phyloP scores from a whole-genome alignment of 2,329 filamentous ascomycete genomes.

The Penicillium thymicola region DNA sequence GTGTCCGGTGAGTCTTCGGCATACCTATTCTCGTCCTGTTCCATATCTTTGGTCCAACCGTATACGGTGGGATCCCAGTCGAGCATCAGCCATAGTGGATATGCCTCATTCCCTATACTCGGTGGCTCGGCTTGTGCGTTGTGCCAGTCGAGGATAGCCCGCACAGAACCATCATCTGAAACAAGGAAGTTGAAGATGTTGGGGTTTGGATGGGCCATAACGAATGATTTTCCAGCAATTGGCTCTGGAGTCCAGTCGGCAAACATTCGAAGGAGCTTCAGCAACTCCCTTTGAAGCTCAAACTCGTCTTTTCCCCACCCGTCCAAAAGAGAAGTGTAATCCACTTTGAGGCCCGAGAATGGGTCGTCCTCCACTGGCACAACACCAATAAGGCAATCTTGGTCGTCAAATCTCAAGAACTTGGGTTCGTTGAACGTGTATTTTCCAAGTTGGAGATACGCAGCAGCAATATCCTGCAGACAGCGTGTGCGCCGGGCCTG shows the following conservation, averaged over 20 bases:
- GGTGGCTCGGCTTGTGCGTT: not conserved
- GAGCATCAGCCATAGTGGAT: not conserved
- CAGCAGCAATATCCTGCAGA: not conserved
- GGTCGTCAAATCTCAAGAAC: not conserved
- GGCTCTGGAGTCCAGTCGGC: not conserved
- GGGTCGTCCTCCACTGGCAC: not conserved
- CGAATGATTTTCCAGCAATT: not conserved
- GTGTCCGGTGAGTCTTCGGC: not conserved
- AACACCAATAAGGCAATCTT: not conserved
- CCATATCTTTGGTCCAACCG: not conserved
- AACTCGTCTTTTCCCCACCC: not conserved
- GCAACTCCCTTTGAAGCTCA: no score
- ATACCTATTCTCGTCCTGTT: no score
- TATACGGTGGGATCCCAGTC: not conserved
- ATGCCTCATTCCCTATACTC: not conserved
- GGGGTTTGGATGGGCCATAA: not conserved
- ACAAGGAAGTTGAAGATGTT: not conserved
- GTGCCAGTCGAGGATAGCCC: not conserved
- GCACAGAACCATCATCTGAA: not conserved
- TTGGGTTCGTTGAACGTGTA: not conserved
- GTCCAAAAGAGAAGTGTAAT: not conserved
- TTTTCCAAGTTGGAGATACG: not conserved
- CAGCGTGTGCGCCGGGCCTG: not conserved
- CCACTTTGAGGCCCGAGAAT: not conserved
- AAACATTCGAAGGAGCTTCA: not conserved